Evolutionary conservation across 2,329 filamentous ascomycete genomes (phyloP), one percentile per base, ranked within the genome.

Genomic region (Rhynchosporium secalis): DNA sequence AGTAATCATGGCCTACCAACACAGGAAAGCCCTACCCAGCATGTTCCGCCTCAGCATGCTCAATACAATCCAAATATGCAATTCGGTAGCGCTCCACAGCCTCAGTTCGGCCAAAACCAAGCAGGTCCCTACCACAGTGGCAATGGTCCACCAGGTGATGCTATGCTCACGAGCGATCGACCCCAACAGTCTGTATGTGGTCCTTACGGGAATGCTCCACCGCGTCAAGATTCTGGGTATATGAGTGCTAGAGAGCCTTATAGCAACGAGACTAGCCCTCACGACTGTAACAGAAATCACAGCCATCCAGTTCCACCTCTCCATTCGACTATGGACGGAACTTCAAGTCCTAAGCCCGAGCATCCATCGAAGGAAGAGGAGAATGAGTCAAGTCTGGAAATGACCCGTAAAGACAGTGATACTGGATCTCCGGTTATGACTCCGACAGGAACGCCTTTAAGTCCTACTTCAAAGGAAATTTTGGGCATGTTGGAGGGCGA

Each of bases 171-270:
- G 20, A 60, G 55, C 28, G 59, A 54, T 40, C 61, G 41, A 31
- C 38, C 56, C 9, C 51, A 43, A 20, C 65, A 65, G 41, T 49
- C 36, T 10, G 65, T 56, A 58, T 38, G 33, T 33, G 60, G 43
- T 47, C 60, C 62, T 29, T 54, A 54, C 31, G 28, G 43, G n/a
- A 58, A 61, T 58, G 49, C 28, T 28, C 66, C 65, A 12, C 56
- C 54, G 9, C 65, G 69, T 20, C 72, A 74, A 57, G 72, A 74
- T 62, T 71, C 72, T 59, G 70, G 71, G 4, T 72, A 73, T 66
- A 62, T 57, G 8, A 74, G 70, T 62, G 63, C 66, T 15, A 63
- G 63, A 33, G 69, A 66, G 33, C 71, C 72, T 41, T 70, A 69
- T 46, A 71, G 71, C 62, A 69, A 70, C 41, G 64, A 58, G 10